Evolutionary conservation across 1,284 basidiomycete genomes (phyloP).

Genomic region (Volvariella surrecta): DNA sequence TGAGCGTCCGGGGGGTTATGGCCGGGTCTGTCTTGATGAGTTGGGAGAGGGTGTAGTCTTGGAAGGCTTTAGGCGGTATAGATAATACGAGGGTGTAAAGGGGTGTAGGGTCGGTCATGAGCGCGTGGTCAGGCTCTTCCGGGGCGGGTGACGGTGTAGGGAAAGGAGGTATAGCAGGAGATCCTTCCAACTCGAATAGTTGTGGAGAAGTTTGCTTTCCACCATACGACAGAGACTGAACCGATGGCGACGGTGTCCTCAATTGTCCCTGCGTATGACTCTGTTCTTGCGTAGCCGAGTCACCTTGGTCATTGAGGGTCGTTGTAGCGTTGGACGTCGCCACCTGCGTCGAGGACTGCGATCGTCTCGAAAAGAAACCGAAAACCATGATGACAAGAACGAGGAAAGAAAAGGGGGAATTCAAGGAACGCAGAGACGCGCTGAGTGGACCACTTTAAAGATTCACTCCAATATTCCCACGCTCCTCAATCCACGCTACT

Average conservation of each 20-base stretch:
- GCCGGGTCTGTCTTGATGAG: conserved; percentile 45
- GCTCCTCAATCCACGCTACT: conserved; percentile 8
- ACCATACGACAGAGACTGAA: conserved; percentile 8
- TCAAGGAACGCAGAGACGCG: not conserved
- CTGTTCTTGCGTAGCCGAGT: conserved; percentile 3
- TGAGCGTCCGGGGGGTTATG: conserved; percentile 21
- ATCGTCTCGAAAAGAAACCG: conserved; percentile 38
- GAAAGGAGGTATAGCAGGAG: conserved; percentile 14
- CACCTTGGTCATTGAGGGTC: conserved; percentile 6
- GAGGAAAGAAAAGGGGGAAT: conserved; percentile 3
- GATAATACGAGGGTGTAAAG: conserved; percentile 44
- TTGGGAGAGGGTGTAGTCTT: conserved; percentile 48
- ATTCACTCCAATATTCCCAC: conserved; percentile 7
- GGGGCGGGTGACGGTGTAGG: conserved; percentile 11
- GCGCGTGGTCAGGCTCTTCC: conserved; percentile 2
- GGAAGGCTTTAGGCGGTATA: conserved; percentile 59
- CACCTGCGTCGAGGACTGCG: conserved; percentile 8
- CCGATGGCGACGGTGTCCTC: conserved; percentile 1
- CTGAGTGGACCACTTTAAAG: conserved; percentile 5
- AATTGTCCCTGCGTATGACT: too few relatives aligned
- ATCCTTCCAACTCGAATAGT: conserved; percentile 12
- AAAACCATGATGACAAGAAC: conserved; percentile 34
- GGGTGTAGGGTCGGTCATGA: conserved; percentile 27
- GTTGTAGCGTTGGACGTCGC: conserved; percentile 4
- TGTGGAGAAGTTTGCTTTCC: conserved; percentile 15